phyloP scores from a whole-genome alignment of 2,329 filamentous ascomycete genomes.

The Phialocephala sp. region DNA sequence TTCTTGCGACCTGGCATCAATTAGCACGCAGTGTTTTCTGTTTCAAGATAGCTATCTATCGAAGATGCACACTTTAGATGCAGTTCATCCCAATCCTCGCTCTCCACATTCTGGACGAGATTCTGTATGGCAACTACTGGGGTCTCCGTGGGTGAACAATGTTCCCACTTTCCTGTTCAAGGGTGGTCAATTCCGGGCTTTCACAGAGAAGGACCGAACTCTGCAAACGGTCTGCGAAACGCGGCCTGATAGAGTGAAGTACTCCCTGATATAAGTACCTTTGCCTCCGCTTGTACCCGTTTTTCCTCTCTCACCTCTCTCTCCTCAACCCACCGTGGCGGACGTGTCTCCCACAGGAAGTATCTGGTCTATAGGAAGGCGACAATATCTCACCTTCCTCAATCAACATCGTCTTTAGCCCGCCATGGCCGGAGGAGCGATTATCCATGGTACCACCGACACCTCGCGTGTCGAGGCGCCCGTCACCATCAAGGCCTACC shows the following conservation, averaged over 20 bases:
- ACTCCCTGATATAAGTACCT: conserved; percentile 1
- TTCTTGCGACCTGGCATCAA: conserved; percentile 5
- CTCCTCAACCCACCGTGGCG: conserved; percentile 11
- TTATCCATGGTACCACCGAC: conserved; percentile 54
- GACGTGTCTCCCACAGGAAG: background rate
- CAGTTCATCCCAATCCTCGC: conserved; percentile 19
- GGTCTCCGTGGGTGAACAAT: conserved; percentile 9
- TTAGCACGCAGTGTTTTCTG: conserved; percentile 10
- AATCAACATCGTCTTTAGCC: background rate
- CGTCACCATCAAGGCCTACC: conserved; percentile 70
- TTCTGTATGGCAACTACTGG: background rate
- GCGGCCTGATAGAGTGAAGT: background rate
- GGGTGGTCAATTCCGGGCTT: conserved; percentile 7
- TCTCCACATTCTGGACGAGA: conserved; percentile 14
- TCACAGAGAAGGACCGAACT: conserved; percentile 17
- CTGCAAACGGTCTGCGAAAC: conserved; percentile 6
- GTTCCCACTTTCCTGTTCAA: conserved; percentile 16
- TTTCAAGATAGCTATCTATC: conserved; percentile 9
- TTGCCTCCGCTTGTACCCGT: background rate
- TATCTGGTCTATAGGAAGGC: conserved; percentile 11
- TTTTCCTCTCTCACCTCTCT: background rate
- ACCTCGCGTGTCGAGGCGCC: conserved; percentile 71
- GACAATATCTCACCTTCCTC: background rate
- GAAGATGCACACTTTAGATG: conserved; percentile 3
- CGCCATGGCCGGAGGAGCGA: conserved; percentile 29